Conservation (phyloP, 106 monocot species). For the Iris macrosiphon region DNA sequence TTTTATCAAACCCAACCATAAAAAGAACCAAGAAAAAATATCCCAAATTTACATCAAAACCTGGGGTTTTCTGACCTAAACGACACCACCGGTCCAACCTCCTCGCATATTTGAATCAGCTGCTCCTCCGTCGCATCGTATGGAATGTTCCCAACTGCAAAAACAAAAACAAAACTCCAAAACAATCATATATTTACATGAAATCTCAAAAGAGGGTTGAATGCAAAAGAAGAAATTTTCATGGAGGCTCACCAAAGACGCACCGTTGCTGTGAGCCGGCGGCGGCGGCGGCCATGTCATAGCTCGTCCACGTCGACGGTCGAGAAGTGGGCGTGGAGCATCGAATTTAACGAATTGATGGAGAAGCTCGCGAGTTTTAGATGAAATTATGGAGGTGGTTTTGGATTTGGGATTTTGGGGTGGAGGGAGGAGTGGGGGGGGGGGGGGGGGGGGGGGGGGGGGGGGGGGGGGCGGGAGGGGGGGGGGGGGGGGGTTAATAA, state of each 20-base stretch:
- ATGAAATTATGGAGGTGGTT: no score
- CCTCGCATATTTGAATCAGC: slow-evolving; percentile 89
- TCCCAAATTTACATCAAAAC: no score
- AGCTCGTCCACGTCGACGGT: background rate
- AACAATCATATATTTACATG: background rate
- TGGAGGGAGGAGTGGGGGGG: no score
- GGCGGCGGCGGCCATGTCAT: slow-evolving; percentile 49
- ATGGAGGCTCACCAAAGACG: slow-evolving; percentile 61
- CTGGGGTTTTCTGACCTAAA: slow-evolving; percentile 50
- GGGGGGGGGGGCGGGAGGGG: no score
- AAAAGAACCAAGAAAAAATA: no score
- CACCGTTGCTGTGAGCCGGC: slow-evolving; percentile 69
- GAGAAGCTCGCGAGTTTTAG: no score
- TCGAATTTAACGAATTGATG: no score
- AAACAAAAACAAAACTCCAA: background rate
- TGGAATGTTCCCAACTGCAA: slow-evolving; percentile 93
- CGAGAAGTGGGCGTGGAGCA: no score
- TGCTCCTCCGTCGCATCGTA: slow-evolving; percentile 97
- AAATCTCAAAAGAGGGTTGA: background rate
- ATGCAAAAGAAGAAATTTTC: background rate
- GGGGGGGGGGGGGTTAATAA: no score
- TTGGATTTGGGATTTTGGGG: no score
- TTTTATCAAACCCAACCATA: no score
- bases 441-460: no score
- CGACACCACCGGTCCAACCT: slow-evolving; percentile 94